A percentile compares a stretch with the other conserved stretches of the same genome.
Evolutionary conservation across 2,329 filamentous ascomycete species (phyloP).

Genomic region (Penicillium sp.): DNA sequence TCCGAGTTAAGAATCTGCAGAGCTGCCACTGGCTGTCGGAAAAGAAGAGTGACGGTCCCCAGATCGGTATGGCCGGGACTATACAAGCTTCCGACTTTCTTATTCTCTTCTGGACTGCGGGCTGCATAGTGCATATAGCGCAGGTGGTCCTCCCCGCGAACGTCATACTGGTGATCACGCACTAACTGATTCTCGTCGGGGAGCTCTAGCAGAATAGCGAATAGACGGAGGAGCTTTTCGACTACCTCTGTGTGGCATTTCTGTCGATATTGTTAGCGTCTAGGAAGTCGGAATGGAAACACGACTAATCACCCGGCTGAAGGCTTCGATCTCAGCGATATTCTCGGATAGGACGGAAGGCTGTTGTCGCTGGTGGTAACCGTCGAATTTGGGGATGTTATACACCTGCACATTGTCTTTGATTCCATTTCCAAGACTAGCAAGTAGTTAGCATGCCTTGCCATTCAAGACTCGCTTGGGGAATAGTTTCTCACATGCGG

Average conservation of each 20-base stretch:
- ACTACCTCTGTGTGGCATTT: slow-evolving; percentile 40
- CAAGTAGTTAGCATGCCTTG: background rate
- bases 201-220: slow-evolving; percentile 65
- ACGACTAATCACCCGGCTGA: slow-evolving; percentile 45
- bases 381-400: slow-evolving; percentile 64
- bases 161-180: slow-evolving; percentile 61
- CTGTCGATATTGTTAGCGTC: slow-evolving; percentile 3
- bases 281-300: background rate
- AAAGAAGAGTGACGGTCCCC: slow-evolving; percentile 60
- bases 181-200: slow-evolving; percentile 63
- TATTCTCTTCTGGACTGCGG: slow-evolving; percentile 54
- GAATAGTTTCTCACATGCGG: slow-evolving; percentile 28
- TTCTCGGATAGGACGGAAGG: slow-evolving; percentile 55
- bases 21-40: slow-evolving; percentile 62
- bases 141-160: slow-evolving; percentile 64
- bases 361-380: slow-evolving; percentile 50
- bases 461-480: slow-evolving; percentile 2
- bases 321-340: slow-evolving; percentile 60
- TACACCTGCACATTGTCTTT: slow-evolving; percentile 63
- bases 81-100: slow-evolving; percentile 50
- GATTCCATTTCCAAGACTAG: slow-evolving; percentile 44
- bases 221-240: slow-evolving; percentile 58
- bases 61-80: slow-evolving; percentile 61
- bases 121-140: slow-evolving; percentile 65
- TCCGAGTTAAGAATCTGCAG: slow-evolving; percentile 59